Conservation (phyloP, 192 early-diverging fungal species). For the Backusella luteola region DNA sequence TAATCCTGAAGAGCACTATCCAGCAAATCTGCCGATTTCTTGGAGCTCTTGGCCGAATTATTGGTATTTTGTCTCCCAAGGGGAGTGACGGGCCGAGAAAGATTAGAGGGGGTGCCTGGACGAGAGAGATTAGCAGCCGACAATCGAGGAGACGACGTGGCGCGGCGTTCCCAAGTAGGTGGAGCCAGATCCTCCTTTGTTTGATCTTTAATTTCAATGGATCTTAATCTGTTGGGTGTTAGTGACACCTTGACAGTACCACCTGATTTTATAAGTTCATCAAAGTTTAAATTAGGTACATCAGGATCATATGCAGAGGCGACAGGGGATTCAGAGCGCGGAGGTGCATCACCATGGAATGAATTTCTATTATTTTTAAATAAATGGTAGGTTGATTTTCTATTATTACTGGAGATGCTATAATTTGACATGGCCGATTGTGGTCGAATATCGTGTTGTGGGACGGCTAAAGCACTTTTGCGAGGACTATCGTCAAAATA, state of each 20-base stretch:
- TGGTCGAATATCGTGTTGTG: not conserved
- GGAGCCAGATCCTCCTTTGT: constrained; percentile 1
- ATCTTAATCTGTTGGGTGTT: constrained; percentile 55
- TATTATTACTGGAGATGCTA: constrained; percentile 16
- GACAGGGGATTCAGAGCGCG: constrained; percentile 15
- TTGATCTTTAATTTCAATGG: constrained; percentile 51
- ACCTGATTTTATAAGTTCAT: constrained; percentile 47
- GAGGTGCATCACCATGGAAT: not conserved
- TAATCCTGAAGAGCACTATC: not conserved
- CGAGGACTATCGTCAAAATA: constrained; percentile 11
- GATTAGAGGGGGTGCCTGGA: constrained; percentile 1
- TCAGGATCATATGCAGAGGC: constrained; percentile 33
- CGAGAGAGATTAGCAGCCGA: constrained; percentile 5
- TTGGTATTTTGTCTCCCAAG: not conserved
- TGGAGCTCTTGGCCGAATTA: not conserved
- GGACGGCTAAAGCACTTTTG: not conserved
- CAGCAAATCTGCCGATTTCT: not conserved
- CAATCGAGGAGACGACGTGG: constrained; percentile 16
- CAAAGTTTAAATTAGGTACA: constrained; percentile 52
- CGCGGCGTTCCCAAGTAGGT: constrained; percentile 24
- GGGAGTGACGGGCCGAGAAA: not conserved
- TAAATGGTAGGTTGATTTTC: constrained; percentile 20
- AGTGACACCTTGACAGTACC: constrained; percentile 55
- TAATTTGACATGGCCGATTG: constrained; percentile 20
- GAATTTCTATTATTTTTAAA: constrained; percentile 25